These are phyloP conservation scores for Zygosaccharomyces pseudorouxii DNA, from an alignment of 805 yeast genomes.

Conservation along the genomic window DNA sequence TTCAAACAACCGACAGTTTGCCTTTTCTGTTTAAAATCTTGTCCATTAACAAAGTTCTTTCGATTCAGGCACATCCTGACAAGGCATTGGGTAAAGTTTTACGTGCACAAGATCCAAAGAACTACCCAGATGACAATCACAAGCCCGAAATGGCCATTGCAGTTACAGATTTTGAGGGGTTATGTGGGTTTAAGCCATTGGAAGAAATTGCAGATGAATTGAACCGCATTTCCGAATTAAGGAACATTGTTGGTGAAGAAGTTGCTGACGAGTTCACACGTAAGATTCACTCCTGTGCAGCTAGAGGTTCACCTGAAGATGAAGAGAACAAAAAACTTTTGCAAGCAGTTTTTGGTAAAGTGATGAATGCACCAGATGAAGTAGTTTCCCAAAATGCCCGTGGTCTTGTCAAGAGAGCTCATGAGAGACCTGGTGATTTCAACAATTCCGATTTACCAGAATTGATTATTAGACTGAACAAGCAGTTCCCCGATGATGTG, in stretches of 20 bases:
- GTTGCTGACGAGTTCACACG: slow-evolving; percentile 49
- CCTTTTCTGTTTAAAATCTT: slow-evolving; percentile 94
- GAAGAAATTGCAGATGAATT: slow-evolving; percentile 67
- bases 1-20: slow-evolving; percentile 63
- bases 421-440: slow-evolving; percentile 54
- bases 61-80: slow-evolving; percentile 98
- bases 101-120: slow-evolving; percentile 78
- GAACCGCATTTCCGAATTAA: slow-evolving; percentile 70
- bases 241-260: slow-evolving; percentile 61
- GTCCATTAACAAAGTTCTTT: slow-evolving; percentile 85
- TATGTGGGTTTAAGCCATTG: slow-evolving; percentile 95
- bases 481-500: slow-evolving; percentile 88
- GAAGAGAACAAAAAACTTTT: slow-evolving; percentile 56
- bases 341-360: slow-evolving; percentile 69
- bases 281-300: slow-evolving; percentile 43
- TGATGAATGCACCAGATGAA: slow-evolving; percentile 79
- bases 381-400: slow-evolving; percentile 52
- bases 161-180: slow-evolving; percentile 91
- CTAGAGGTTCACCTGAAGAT: slow-evolving; percentile 50
- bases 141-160: slow-evolving; percentile 99
- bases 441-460: slow-evolving; percentile 53
- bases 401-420: slow-evolving; percentile 62
- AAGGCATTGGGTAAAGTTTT: slow-evolving; percentile 72
- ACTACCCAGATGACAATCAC: slow-evolving; percentile 97
- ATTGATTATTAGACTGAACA: slow-evolving; percentile 69